Percentiles rank a stretch among this genome's conserved stretches.
These are phyloP conservation scores for Fusarium buxicola DNA, from an alignment of 2,329 filamentous ascomycete genomes.

Conservation along the genomic window DNA sequence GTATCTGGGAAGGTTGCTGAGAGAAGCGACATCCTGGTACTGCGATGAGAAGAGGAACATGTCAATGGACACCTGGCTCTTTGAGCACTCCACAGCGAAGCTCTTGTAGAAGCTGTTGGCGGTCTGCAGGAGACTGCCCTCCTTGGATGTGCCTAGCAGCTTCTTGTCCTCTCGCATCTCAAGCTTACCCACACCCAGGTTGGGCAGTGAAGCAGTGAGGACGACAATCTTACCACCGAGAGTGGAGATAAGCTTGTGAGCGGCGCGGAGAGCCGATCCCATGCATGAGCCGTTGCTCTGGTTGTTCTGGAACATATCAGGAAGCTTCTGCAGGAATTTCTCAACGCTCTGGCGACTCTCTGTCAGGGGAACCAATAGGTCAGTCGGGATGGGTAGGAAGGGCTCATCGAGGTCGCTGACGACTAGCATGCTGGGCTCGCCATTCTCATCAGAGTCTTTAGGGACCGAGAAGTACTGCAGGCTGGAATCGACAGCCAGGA, in stretches of 20 bases:
- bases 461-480: conserved; percentile 97
- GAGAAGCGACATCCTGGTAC: conserved; percentile 96
- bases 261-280: conserved; percentile 91
- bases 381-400: conserved; percentile 92
- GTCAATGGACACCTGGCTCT: conserved; percentile 97
- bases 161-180: conserved; percentile 98
- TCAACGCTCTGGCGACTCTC: conserved; percentile 94
- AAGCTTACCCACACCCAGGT: conserved; percentile 87
- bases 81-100: conserved; percentile 98
- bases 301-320: conserved; percentile 96
- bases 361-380: conserved; percentile 87
- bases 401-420: conserved; percentile 96
- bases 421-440: conserved; percentile 90
- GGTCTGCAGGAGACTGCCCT: conserved; percentile 87
- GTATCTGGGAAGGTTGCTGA: conserved; percentile 95
- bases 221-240: conserved; percentile 96
- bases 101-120: conserved; percentile 98
- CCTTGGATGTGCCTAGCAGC: conserved; percentile 91
- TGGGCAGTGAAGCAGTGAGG: conserved; percentile 88
- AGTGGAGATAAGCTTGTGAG: conserved; percentile 94
- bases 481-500: conserved; percentile 94
- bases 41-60: conserved; percentile 98
- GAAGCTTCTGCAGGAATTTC: conserved; percentile 88
- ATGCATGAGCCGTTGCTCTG: conserved; percentile 92
- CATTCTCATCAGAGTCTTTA: conserved; percentile 85